These are phyloP conservation scores for Phaeomoniella chlamydospora DNA, from an alignment of 2,329 filamentous ascomycete species.

Conservation along the genomic window DNA sequence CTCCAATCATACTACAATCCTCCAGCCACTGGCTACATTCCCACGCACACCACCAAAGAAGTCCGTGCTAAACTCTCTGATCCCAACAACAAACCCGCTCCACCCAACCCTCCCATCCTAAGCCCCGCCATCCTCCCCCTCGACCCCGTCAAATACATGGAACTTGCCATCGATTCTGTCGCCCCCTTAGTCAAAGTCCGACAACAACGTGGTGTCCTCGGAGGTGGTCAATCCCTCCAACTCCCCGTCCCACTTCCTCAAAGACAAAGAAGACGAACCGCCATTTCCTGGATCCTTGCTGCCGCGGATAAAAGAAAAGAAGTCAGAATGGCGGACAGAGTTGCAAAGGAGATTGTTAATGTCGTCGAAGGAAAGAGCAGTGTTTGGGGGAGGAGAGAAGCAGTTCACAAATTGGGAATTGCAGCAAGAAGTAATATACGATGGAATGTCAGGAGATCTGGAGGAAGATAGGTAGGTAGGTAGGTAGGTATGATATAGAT, in stretches of 20 bases:
- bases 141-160: slow-evolving; percentile 80
- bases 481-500: no score
- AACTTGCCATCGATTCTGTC: slow-evolving; percentile 80
- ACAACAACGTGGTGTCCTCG: slow-evolving; percentile 60
- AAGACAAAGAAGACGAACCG: slow-evolving; percentile 61
- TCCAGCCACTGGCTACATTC: neutral
- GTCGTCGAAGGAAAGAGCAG: slow-evolving; percentile 74
- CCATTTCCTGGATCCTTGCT: slow-evolving; percentile 81
- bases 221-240: slow-evolving; percentile 73
- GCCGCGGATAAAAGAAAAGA: slow-evolving; percentile 66
- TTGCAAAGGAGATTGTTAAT: slow-evolving; percentile 75
- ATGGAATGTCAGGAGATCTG: slow-evolving; percentile 14
- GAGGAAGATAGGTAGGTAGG: no score
- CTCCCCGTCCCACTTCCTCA: slow-evolving; percentile 64
- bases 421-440: slow-evolving; percentile 59
- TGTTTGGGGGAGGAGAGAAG: slow-evolving; percentile 70
- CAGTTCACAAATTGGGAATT: slow-evolving; percentile 69
- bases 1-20: slow-evolving; percentile 3
- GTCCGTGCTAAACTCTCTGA: neutral
- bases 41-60: neutral
- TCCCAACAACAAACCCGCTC: neutral
- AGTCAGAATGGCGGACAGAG: slow-evolving; percentile 57
- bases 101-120: slow-evolving; percentile 41
- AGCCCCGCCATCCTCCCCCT: slow-evolving; percentile 73
- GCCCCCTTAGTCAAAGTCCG: slow-evolving; percentile 75